Conservation (phyloP, 176 grass and related monocot species). For the Thalia dealbata region DNA sequence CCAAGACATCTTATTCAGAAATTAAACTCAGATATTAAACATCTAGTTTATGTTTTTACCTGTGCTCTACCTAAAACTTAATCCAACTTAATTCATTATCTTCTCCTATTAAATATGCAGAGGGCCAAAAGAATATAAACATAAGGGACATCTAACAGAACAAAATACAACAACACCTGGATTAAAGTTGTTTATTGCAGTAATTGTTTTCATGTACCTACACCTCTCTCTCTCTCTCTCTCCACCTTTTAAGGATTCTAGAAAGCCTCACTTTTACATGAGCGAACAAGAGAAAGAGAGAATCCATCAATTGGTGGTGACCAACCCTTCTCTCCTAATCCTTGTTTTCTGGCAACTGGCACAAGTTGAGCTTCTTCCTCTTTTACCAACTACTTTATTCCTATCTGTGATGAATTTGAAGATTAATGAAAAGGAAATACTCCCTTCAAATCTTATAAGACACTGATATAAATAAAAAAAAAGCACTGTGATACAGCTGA, state of each 20-base stretch:
- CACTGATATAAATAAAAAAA: no score
- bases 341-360: slow-evolving; percentile 3
- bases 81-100: not conserved
- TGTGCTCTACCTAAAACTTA: no score
- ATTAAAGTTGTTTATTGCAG: not conserved
- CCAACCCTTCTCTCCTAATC: slow-evolving; percentile 1
- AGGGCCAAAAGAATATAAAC: not conserved
- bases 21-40: no score
- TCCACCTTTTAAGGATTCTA: not conserved
- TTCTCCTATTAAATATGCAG: not conserved
- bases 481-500: no score
- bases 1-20: no score
- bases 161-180: no score
- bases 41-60: no score
- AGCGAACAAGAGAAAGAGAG: not conserved
- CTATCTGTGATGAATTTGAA: not conserved
- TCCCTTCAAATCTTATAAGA: no score
- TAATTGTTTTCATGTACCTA: not conserved
- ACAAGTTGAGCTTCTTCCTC: not conserved
- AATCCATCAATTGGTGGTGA: slow-evolving; percentile 7
- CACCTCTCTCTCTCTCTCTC: no score
- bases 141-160: no score
- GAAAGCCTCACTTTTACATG: not conserved
- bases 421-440: no score
- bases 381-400: not conserved